Conservation (phyloP, 1,284 basidiomycete species). For the Sanghuangporus baumii region DNA sequence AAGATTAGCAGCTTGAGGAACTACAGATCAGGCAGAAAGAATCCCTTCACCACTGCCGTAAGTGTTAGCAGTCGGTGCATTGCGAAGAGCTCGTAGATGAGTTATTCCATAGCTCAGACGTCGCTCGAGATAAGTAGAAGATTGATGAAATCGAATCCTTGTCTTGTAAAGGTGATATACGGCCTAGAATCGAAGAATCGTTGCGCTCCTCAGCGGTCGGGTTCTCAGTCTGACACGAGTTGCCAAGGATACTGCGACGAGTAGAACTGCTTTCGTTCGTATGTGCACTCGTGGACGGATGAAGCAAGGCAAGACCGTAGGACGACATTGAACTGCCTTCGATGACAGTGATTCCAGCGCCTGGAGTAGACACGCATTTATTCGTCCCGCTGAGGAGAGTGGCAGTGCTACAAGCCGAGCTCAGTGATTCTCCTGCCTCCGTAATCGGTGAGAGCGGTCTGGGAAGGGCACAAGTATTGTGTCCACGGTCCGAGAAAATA, state of each 20-base stretch:
- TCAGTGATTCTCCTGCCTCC: not conserved
- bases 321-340: not conserved
- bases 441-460: not conserved
- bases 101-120: too few relatives aligned
- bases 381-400: too few relatives aligned
- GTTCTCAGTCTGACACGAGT: not conserved
- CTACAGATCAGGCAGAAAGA: not conserved
- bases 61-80: too few relatives aligned
- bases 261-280: not conserved
- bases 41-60: too few relatives aligned
- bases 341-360: not conserved
- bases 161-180: too few relatives aligned
- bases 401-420: not conserved
- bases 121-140: too few relatives aligned
- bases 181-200: too few relatives aligned
- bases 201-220: too few relatives aligned
- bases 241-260: not conserved
- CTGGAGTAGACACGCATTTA: not conserved
- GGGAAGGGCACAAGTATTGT: not conserved
- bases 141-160: too few relatives aligned
- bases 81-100: too few relatives aligned
- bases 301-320: not conserved
- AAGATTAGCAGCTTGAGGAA: not conserved
- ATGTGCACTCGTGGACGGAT: not conserved
- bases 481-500: not conserved